phyloP scores from a whole-genome alignment of 1,284 basidiomycete genomes.

The Serendipita sp. region DNA sequence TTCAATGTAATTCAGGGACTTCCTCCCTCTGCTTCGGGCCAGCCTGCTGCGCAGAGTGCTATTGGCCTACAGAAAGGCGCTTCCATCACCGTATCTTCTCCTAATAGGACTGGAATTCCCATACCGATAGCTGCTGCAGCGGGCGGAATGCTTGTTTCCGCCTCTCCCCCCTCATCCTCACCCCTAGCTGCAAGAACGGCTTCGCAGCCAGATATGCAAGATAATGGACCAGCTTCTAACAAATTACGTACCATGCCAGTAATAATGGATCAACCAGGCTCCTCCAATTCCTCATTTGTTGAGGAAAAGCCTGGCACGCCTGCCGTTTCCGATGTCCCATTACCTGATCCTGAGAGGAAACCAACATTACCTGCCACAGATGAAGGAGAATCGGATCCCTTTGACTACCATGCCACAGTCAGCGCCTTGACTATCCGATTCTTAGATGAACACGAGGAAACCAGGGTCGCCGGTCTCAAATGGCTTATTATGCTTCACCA shows the following conservation, averaged over 20 bases:
- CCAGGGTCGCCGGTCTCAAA: slow-evolving; percentile 86
- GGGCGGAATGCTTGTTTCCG: slow-evolving; percentile 27
- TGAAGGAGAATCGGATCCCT: slow-evolving; percentile 51
- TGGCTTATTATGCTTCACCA: slow-evolving; percentile 99
- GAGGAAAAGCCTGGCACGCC: background rate
- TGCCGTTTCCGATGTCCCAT: background rate
- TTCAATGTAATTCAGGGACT: slow-evolving; percentile 75
- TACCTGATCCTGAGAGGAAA: slow-evolving; percentile 17
- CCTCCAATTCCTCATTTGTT: background rate
- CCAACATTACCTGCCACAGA: slow-evolving; percentile 16
- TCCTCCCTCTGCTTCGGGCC: slow-evolving; percentile 49
- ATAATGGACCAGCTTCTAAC: slow-evolving; percentile 14
- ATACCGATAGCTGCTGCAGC: slow-evolving; percentile 18
- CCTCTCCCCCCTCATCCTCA: slow-evolving; percentile 24
- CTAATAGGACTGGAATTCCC: slow-evolving; percentile 17
- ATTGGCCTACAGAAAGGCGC: background rate
- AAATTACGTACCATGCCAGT: slow-evolving; percentile 20
- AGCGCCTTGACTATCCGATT: slow-evolving; percentile 88
- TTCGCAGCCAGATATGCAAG: slow-evolving; percentile 10
- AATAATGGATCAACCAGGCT: slow-evolving; percentile 11
- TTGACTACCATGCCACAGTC: slow-evolving; percentile 88
- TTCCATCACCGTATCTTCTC: slow-evolving; percentile 5
- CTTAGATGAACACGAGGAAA: slow-evolving; percentile 91
- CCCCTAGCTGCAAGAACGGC: background rate
- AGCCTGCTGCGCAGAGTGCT: slow-evolving; percentile 14